A percentile compares a stretch with the other conserved stretches of the same genome.
These are phyloP conservation scores for Fusarium robinianum DNA, from an alignment of 2,329 filamentous ascomycete species.

Conservation along the genomic window DNA sequence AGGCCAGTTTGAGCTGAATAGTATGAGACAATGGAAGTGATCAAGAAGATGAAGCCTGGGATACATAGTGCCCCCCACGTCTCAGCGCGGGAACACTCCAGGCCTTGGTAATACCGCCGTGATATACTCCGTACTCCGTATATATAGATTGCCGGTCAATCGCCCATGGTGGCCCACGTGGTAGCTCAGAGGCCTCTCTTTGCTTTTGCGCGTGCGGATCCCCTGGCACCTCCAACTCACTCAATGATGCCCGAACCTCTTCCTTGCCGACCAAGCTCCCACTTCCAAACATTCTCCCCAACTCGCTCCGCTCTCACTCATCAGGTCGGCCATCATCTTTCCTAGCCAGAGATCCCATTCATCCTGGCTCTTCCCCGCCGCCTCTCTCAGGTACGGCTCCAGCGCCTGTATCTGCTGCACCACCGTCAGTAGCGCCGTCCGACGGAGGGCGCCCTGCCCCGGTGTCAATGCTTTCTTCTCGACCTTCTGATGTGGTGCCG, in stretches of 20 bases:
- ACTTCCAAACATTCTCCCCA: slow-evolving; percentile 86
- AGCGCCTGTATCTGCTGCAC: slow-evolving; percentile 84
- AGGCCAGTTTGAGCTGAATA: slow-evolving; percentile 5
- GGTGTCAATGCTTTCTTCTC: slow-evolving; percentile 61
- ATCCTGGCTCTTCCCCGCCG: slow-evolving; percentile 83
- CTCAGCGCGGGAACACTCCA: slow-evolving; percentile 11
- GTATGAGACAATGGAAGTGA: neutral
- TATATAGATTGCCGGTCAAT: neutral
- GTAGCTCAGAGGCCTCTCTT: slow-evolving; percentile 17
- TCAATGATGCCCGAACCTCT: slow-evolving; percentile 47
- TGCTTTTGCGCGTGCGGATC: slow-evolving; percentile 17
- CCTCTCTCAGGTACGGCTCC: slow-evolving; percentile 80
- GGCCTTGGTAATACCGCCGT: slow-evolving; percentile 1
- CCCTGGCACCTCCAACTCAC: slow-evolving; percentile 13
- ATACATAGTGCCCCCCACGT: slow-evolving; percentile 2
- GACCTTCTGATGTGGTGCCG: slow-evolving; percentile 44
- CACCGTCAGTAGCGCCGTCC: slow-evolving; percentile 79
- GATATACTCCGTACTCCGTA: neutral
- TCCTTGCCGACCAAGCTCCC: slow-evolving; percentile 88
- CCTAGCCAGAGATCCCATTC: slow-evolving; percentile 92
- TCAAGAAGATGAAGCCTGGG: slow-evolving; percentile 5
- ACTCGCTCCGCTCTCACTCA: slow-evolving; percentile 76
- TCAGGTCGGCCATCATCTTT: slow-evolving; percentile 82
- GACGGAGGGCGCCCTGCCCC: slow-evolving; percentile 73
- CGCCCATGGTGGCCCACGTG: slow-evolving; percentile 11